Conservation (phyloP, 108 stramenopile genomes). For the Cyclotella baltica region DNA sequence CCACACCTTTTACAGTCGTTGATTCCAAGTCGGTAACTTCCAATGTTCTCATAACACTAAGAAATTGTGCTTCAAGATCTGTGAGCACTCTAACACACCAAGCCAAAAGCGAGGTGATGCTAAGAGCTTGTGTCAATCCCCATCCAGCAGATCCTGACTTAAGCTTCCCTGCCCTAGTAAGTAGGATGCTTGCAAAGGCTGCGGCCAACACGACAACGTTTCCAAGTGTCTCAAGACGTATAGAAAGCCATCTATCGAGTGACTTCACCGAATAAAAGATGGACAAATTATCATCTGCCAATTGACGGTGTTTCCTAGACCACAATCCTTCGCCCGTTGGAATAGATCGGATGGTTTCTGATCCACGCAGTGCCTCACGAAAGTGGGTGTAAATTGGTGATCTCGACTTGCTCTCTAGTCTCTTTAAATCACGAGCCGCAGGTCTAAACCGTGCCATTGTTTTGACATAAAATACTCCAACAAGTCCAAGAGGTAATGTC, state of each 20-base stretch:
- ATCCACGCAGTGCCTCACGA: slow-evolving; percentile 88
- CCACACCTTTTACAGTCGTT: not conserved
- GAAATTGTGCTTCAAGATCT: slow-evolving; percentile 71
- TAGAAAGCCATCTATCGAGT: slow-evolving; percentile 82
- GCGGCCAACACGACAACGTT: no score
- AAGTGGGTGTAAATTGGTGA: slow-evolving; percentile 97
- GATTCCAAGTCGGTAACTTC: slow-evolving; percentile 68
- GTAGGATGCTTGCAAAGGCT: no score
- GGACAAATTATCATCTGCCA: slow-evolving; percentile 70
- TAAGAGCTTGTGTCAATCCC: no score
- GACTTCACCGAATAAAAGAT: slow-evolving; percentile 79
- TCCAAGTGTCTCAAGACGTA: slow-evolving; percentile 71
- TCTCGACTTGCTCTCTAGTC: slow-evolving; percentile 83
- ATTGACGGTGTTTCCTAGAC: slow-evolving; percentile 61
- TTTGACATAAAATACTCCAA: no score
- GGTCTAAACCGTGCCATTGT: slow-evolving; percentile 67
- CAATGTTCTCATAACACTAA: slow-evolving; percentile 68
- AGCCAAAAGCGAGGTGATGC: no score
- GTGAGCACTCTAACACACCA: no score
- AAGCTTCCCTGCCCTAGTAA: no score
- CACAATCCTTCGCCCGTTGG: slow-evolving; percentile 61
- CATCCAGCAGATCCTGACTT: no score
- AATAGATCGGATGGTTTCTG: slow-evolving; percentile 89
- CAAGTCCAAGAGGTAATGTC: no score
- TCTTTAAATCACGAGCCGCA: slow-evolving; percentile 86